Evolutionary conservation across 2,329 filamentous ascomycete genomes (phyloP), one percentile per base, ranked within the genome.

Genomic region (Tolypocladium guangdongense): DNA sequence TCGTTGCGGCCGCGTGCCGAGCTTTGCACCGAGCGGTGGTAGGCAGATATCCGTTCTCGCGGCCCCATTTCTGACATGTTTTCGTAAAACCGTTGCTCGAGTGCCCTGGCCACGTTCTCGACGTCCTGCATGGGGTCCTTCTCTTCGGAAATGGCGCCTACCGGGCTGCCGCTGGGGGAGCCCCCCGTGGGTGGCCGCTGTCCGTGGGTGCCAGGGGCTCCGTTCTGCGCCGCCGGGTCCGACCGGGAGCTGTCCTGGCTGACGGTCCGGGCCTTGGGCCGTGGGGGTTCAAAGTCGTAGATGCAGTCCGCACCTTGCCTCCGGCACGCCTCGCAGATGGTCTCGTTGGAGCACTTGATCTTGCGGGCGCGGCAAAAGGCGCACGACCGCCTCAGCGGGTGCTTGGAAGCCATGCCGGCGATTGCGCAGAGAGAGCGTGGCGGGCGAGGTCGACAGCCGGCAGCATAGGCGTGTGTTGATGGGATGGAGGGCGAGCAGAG

Each of bases 261-360:
- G 37, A 58, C 49, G 41, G 63, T 60, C 12, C 66, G 60, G 20
- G 57, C 52, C 57, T 67, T 69, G 45, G 61, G 55, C 24, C 66
- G 62, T 7, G 62, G 58, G 7, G 66, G 61, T 51, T 70, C 67
- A 53, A 68, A 69, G 57, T 69, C 67, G 60, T 69, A 69, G 57
- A 70, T 69, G 57, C 67, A 69, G 57, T 70, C 66, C 49, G 63
- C 65, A 11, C 65, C 66, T 52, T 69, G 67, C 39, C 64, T 62
- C 41, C 66, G 64, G 47, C 67, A 69, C 30, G 67, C 67, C 53
- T 69, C 65, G 60, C 67, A 70, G 38, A 69, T 70, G 32, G 64
- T 64, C 47, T 68, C 67, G 57, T 69, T 69, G 52, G 65, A 69
- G 55, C 67, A 70, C 52, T 69, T 70, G 59, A 70, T 69, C 59